These are phyloP conservation scores for Helminthosporium solani DNA, from an alignment of 2,329 filamentous ascomycete species.

Conservation along the genomic window DNA sequence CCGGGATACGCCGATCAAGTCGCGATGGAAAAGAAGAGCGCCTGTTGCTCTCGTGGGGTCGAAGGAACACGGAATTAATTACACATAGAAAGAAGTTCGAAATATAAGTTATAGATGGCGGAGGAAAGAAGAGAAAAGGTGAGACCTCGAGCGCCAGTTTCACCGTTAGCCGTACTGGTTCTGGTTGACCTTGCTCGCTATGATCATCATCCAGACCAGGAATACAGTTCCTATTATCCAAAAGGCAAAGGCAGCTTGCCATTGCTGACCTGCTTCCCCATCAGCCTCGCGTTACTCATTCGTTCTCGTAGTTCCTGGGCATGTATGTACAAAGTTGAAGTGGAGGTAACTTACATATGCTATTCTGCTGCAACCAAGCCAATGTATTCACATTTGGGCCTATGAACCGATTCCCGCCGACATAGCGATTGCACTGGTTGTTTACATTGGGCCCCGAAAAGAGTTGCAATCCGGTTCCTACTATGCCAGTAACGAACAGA, in stretches of 20 bases:
- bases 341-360: conserved; percentile 58
- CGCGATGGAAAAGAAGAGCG: neutral
- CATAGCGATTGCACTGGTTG: conserved; percentile 59
- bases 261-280: conserved; percentile 53
- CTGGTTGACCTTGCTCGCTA: conserved; percentile 58
- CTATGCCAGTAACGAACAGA: conserved; percentile 61
- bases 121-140: neutral
- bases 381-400: conserved; percentile 57
- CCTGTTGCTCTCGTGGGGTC: neutral
- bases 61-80: neutral
- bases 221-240: conserved; percentile 65
- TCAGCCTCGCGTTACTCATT: too few species aligned
- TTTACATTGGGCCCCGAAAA: conserved; percentile 61
- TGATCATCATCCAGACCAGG: conserved; percentile 66
- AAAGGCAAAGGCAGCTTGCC: conserved; percentile 64
- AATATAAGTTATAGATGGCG: neutral
- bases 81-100: too few species aligned
- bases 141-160: too few species aligned
- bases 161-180: conserved; percentile 42
- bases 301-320: too few species aligned
- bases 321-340: too few species aligned
- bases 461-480: conserved; percentile 63
- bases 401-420: conserved; percentile 47
- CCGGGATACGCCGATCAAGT: too few species aligned
- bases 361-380: conserved; percentile 63